Percentiles rank a stretch among this genome's conserved stretches.
Evolutionary conservation across 495 filamentous ascomycete species (phyloP).

Genomic region (Cercophora scortea): DNA sequence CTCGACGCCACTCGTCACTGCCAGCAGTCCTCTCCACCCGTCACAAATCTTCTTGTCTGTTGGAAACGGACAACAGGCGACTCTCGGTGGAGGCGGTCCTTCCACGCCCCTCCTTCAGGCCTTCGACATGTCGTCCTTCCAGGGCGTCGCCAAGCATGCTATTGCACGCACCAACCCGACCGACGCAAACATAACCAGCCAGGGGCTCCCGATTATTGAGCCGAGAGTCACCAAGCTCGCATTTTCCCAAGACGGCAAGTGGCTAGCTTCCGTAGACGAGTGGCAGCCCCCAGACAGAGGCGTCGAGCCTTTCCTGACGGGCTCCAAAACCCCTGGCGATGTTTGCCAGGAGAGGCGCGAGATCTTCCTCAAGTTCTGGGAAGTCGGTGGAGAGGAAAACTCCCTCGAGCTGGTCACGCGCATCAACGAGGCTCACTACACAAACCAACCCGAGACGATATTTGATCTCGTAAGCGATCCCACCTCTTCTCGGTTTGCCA

Average conservation of each 20-base stretch:
- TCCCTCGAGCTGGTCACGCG: conserved; percentile 70
- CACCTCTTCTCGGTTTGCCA: conserved; percentile 60
- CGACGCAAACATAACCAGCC: conserved; percentile 63
- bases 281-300: conserved; percentile 71
- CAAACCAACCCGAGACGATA: conserved; percentile 44
- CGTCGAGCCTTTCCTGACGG: conserved; percentile 38
- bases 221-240: conserved; percentile 67
- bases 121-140: conserved; percentile 66
- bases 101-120: conserved; percentile 58
- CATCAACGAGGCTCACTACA: conserved; percentile 73
- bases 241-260: conserved; percentile 70
- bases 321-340: conserved; percentile 25
- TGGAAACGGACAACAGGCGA: conserved; percentile 38
- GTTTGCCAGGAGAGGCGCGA: conserved; percentile 51
- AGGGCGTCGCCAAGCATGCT: conserved; percentile 74
- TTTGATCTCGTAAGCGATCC: conserved; percentile 66
- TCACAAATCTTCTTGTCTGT: conserved; percentile 39
- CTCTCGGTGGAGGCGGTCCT: conserved; percentile 25
- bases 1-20: conserved; percentile 21
- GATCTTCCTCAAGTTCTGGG: conserved; percentile 86
- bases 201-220: conserved; percentile 57
- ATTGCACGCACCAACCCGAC: conserved; percentile 82
- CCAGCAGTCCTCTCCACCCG: conserved; percentile 29
- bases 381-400: conserved; percentile 53
- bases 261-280: conserved; percentile 86